These are phyloP conservation scores for Candida morakotiae DNA, from an alignment of 805 yeast species.

Conservation along the genomic window DNA sequence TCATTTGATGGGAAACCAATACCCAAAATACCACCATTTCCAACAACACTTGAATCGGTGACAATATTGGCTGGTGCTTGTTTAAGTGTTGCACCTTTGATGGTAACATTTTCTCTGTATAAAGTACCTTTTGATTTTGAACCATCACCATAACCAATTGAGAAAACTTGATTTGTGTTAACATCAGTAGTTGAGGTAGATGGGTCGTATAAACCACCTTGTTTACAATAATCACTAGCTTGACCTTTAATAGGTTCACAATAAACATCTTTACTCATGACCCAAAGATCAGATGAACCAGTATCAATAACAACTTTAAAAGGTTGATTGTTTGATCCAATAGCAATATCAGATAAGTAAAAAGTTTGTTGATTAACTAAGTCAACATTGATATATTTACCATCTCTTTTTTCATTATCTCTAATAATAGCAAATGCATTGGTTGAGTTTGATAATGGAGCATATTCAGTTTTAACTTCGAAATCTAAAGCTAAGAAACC, in stretches of 20 bases:
- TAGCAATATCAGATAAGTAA: slow-evolving; percentile 14
- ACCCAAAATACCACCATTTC: slow-evolving; percentile 5
- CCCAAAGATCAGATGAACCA: slow-evolving; percentile 41
- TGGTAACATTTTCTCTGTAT: slow-evolving; percentile 33
- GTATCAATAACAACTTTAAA: slow-evolving; percentile 35
- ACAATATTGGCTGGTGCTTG: slow-evolving; percentile 17
- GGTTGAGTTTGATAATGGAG: slow-evolving; percentile 2
- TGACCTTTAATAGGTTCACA: slow-evolving; percentile 2
- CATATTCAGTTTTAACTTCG: slow-evolving; percentile 2
- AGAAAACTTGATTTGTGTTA: slow-evolving; percentile 1
- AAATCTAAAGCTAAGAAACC: slow-evolving; percentile 10
- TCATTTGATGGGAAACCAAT: slow-evolving; percentile 4
- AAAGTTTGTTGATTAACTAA: slow-evolving; percentile 5
- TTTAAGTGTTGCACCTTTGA: slow-evolving; percentile 1
- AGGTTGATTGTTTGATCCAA: slow-evolving; percentile 26
- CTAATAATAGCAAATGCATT: slow-evolving; percentile 2
- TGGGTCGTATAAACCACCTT: slow-evolving; percentile 35
- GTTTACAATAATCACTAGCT: slow-evolving; percentile 19
- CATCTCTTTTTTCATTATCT: slow-evolving; percentile 2
- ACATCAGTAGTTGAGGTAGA: slow-evolving; percentile 22
- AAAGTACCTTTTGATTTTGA: slow-evolving; percentile 40
- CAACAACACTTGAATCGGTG: slow-evolving; percentile 5
- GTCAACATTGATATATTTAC: slow-evolving; percentile 1
- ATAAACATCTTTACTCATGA: slow-evolving; percentile 13
- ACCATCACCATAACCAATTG: slow-evolving; percentile 39